phyloP scores from a whole-genome alignment of 176 grass and related monocot genomes.

The Poa annua region DNA sequence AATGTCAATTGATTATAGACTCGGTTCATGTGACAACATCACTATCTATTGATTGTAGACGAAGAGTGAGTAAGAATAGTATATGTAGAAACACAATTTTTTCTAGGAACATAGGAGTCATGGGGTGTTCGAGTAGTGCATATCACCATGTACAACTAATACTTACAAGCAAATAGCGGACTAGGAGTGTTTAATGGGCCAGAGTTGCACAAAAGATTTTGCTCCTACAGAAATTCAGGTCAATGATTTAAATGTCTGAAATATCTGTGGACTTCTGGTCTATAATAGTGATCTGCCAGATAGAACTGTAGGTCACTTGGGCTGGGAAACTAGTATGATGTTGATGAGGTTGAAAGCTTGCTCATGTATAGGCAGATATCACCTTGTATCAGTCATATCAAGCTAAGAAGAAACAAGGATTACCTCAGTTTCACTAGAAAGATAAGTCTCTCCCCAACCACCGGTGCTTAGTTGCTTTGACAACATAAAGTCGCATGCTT shows the following conservation, averaged over 20 bases:
- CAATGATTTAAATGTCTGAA: not conserved
- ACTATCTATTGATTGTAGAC: no score
- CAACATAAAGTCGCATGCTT: conserved; percentile 58
- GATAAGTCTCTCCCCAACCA: conserved; percentile 62
- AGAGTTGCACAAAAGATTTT: not conserved
- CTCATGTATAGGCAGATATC: not conserved
- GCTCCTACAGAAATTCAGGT: not conserved
- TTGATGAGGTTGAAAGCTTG: not conserved
- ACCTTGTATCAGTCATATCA: not conserved
- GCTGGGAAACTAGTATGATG: not conserved
- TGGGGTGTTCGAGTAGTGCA: not conserved
- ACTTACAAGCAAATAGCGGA: not conserved
- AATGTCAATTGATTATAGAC: not conserved
- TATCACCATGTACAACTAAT: not conserved
- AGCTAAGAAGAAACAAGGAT: not conserved
- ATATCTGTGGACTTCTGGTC: not conserved
- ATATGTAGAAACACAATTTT: not conserved
- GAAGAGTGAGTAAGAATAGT: not conserved
- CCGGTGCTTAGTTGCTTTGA: conserved; percentile 54
- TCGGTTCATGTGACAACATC: no score
- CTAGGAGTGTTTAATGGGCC: not conserved
- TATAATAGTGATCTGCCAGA: not conserved
- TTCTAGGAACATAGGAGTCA: not conserved
- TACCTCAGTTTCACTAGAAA: conserved; percentile 41
- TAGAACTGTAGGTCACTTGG: not conserved